Percentiles rank a stretch among this genome's conserved stretches.
Evolutionary conservation across 2,329 filamentous ascomycete genomes (phyloP).

Genomic region (Alternaria longipes): DNA sequence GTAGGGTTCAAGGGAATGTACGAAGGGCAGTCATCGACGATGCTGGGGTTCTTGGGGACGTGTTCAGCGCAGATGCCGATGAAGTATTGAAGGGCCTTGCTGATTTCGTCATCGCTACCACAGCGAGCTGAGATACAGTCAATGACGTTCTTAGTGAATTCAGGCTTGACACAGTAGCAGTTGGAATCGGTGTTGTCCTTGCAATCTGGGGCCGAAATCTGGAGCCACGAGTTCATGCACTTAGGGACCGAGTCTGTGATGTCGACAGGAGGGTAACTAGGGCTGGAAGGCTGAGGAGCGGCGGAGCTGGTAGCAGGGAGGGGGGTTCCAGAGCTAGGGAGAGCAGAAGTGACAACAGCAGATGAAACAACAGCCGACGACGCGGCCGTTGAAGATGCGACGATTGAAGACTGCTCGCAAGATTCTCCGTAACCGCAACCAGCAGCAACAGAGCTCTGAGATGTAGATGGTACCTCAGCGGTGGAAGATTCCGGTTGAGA

Average conservation of each 20-base stretch:
- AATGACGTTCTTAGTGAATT: slow-evolving; percentile 82
- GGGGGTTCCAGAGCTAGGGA: slow-evolving; percentile 8
- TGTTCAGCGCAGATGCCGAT: slow-evolving; percentile 87
- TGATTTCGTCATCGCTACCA: slow-evolving; percentile 69
- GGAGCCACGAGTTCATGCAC: slow-evolving; percentile 91
- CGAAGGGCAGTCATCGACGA: slow-evolving; percentile 77
- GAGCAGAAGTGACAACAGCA: slow-evolving; percentile 5
- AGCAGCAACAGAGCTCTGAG: slow-evolving; percentile 12
- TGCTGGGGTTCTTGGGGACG: slow-evolving; percentile 80
- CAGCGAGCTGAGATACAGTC: slow-evolving; percentile 81
- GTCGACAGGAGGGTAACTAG: slow-evolving; percentile 35
- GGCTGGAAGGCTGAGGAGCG: slow-evolving; percentile 29
- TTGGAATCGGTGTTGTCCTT: slow-evolving; percentile 80
- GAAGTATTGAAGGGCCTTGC: slow-evolving; percentile 80
- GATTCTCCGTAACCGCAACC: slow-evolving; percentile 25
- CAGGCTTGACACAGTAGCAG: slow-evolving; percentile 86
- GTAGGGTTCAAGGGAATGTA: slow-evolving; percentile 58
- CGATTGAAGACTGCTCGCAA: slow-evolving; percentile 26
- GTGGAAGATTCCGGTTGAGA: slow-evolving; percentile 15
- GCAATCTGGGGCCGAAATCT: slow-evolving; percentile 71
- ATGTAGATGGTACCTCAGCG: slow-evolving; percentile 15
- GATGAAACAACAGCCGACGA: slow-evolving; percentile 3
- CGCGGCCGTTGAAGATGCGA: slow-evolving; percentile 12
- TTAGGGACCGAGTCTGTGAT: slow-evolving; percentile 79
- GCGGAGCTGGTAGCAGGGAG: slow-evolving; percentile 22